Conservation (phyloP, 1,284 basidiomycete species). For the Neonothopanus nambi region DNA sequence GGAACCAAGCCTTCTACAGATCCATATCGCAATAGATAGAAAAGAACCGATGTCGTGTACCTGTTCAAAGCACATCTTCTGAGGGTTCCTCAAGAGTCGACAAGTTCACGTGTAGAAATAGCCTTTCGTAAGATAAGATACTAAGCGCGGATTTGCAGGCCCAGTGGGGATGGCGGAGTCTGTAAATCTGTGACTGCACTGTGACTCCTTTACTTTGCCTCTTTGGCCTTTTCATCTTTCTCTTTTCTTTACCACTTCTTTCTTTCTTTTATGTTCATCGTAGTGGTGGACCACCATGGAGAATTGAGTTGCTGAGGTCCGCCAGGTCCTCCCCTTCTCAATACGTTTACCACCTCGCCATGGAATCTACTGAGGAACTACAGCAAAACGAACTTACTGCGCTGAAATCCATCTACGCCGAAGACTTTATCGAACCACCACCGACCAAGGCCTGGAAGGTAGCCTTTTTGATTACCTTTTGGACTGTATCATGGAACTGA, state of each 20-base stretch:
- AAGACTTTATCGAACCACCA: constrained; percentile 69
- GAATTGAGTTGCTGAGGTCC: constrained; percentile 71
- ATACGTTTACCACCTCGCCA: constrained; percentile 34
- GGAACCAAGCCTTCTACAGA: no score
- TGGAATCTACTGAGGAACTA: constrained; percentile 72
- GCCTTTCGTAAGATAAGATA: no score
- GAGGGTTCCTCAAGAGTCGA: no score
- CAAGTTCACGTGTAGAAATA: no score
- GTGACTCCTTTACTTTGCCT: background rate
- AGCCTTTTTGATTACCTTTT: constrained; percentile 9
- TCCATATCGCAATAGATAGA: no score
- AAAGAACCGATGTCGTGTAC: no score
- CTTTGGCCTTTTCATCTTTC: background rate
- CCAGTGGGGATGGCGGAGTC: no score
- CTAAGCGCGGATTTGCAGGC: no score
- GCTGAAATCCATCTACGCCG: constrained; percentile 74
- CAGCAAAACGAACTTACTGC: constrained; percentile 76
- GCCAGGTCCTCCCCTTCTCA: constrained; percentile 60
- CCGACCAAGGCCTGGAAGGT: constrained; percentile 84
- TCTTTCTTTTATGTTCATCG: background rate
- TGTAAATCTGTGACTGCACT: no score
- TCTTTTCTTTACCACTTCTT: background rate
- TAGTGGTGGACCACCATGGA: constrained; percentile 12
- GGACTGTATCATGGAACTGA: constrained; percentile 9
- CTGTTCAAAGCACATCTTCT: no score